Evolutionary conservation across 192 early-diverging fungal species (phyloP), one percentile per base, ranked within the genome.

Genomic region (Coemansia sp.): DNA sequence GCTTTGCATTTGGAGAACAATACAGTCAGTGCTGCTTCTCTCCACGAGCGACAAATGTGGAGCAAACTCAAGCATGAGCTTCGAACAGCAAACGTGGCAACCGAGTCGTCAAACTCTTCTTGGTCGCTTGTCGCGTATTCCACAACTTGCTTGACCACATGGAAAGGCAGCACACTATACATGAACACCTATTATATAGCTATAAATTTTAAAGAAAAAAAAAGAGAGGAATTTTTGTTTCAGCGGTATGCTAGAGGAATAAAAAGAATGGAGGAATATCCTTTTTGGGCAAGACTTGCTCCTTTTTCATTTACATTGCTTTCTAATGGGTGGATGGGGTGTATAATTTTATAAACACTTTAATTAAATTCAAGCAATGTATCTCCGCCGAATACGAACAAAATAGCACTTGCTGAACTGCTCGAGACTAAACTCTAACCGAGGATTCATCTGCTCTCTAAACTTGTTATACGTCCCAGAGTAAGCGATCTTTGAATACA

Each of bases 41-140:
- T 29, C 55, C 55, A 49, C 19, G 48, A 49, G 1, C 7, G 48
- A 21, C 48, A 49, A n/a, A 49, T 49, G n/a, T 49, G 48, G n/a
- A 49, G 48, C 7, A 21, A 12, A 45, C 41, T 15, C 41, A 45
- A 5, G 14, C 41, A 45, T 45, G 41, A 45, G 14, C 41, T 15
- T 3, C 15, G 41, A 45, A 3, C n/a, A 1, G 48, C 48, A n/a
- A 49, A 49, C 7, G 15, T 49, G 19, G 19, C 48, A 21, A 49
- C 7, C 55, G 37, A 37, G n/a, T 37, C 55, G 17, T 57, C 55
- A 19, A 37, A 37, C n/a, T 57, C 55, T 21, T 57, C 3, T 7
- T 29, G 27, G 3, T 37, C 55, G 9, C 7, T 21, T 15, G 37
- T 32, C 37, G 29, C 29, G 29, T 55, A 55, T 14, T 6, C 29